Conservation (phyloP, 1,284 basidiomycete genomes). For the Moesziomyces sp. region DNA sequence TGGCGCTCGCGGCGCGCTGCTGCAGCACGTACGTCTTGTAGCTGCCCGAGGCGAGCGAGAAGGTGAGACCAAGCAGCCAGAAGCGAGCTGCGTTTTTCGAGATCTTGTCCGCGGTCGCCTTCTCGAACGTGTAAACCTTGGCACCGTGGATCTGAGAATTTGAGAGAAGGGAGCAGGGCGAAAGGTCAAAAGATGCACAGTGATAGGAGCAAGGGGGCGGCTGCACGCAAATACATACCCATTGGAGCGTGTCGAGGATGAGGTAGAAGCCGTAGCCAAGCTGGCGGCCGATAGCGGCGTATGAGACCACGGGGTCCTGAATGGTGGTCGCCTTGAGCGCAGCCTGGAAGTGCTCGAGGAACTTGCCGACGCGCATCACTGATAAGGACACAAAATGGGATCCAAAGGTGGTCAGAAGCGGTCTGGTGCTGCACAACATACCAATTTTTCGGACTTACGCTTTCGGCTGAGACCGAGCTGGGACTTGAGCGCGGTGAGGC, state of each 20-base stretch:
- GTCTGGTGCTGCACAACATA: too few species aligned
- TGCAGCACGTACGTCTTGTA: conserved; percentile 66
- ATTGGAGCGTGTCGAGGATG: conserved; percentile 65
- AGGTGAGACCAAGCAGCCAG: conserved; percentile 81
- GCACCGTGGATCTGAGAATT: conserved; percentile 59
- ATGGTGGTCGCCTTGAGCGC: conserved; percentile 80
- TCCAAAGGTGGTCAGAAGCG: too few species aligned
- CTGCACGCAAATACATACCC: conserved; percentile 22
- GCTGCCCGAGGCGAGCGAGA: conserved; percentile 57
- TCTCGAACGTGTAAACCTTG: conserved; percentile 68
- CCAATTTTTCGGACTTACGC: conserved; percentile 53
- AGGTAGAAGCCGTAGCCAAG: conserved; percentile 92
- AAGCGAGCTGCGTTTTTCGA: conserved; percentile 82
- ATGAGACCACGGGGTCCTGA: conserved; percentile 77
- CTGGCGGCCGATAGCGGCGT: conserved; percentile 85
- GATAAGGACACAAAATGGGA: background rate
- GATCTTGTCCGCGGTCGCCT: conserved; percentile 77
- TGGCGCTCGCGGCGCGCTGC: conserved; percentile 51
- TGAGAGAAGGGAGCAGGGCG: conserved; percentile 67
- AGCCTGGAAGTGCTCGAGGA: conserved; percentile 91
- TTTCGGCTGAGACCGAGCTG: conserved; percentile 69
- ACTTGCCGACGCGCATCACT: conserved; percentile 92
- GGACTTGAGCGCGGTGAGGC: conserved; percentile 69
- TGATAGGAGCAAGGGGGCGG: too few species aligned
- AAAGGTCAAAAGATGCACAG: background rate